Conservation (phyloP, 2,329 filamentous ascomycete genomes). For the Xylaria sp. region DNA sequence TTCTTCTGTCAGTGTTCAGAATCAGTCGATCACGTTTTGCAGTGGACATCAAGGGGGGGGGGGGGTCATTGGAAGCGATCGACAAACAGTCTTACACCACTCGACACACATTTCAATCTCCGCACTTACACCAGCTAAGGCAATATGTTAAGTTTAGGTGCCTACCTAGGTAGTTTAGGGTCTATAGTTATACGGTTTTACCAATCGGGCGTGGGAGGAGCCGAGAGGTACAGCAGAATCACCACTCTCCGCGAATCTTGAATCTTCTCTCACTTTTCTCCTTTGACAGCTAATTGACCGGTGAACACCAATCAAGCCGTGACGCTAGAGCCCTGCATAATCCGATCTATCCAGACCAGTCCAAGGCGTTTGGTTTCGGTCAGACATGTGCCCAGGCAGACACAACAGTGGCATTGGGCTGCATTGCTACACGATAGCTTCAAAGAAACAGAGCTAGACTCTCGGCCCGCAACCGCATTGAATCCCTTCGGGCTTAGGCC, state of each 20-base stretch:
- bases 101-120: not conserved
- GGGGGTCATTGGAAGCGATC: constrained; percentile 19
- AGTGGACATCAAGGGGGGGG: constrained; percentile 1
- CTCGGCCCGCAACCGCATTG: not conserved
- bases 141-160: not conserved
- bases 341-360: not conserved
- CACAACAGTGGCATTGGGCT: constrained; percentile 8
- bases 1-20: constrained; percentile 1
- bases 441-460: not conserved
- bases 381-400: constrained; percentile 4
- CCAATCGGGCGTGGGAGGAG: not conserved
- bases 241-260: not conserved
- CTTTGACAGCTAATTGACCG: constrained; percentile 4
- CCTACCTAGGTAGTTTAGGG: too few species aligned
- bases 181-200: not conserved
- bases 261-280: too few species aligned
- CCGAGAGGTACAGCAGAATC: not conserved
- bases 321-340: constrained; percentile 1
- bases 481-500: not conserved
- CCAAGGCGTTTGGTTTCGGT: not conserved
- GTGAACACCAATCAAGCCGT: constrained; percentile 14
- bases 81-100: constrained; percentile 14
- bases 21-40: constrained; percentile 3
- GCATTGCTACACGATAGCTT: constrained; percentile 6
- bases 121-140: not conserved